phyloP scores from a whole-genome alignment of 331 rosid genomes.

The Prunus yedoensis region DNA sequence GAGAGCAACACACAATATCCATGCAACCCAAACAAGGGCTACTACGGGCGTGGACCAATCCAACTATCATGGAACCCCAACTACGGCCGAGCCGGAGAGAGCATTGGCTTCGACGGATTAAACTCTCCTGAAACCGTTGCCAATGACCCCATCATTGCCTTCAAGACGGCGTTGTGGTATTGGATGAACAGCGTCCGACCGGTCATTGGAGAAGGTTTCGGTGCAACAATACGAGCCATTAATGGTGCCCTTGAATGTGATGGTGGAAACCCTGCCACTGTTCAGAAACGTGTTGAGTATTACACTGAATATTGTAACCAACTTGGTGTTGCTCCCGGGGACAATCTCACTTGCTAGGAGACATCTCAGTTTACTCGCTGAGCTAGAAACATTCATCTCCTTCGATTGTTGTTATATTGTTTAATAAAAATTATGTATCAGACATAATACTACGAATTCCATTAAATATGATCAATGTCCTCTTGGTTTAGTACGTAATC shows the following conservation, averaged over 20 bases:
- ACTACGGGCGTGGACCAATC: constrained; percentile 81
- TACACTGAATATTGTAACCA: constrained; percentile 57
- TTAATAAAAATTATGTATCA: too few species aligned
- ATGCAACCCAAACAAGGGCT: constrained; percentile 56
- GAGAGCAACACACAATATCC: constrained; percentile 54
- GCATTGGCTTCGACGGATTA: constrained; percentile 58
- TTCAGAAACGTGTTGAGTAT: constrained; percentile 42
- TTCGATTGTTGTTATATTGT: too few species aligned
- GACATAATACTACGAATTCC: too few species aligned
- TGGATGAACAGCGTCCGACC: constrained; percentile 67
- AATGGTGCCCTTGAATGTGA: constrained; percentile 72
- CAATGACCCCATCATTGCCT: constrained; percentile 46
- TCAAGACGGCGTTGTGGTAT: constrained; percentile 79
- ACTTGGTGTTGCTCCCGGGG: constrained; percentile 60
- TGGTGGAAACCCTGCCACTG: constrained; percentile 48
- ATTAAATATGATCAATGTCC: too few species aligned
- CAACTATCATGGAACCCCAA: constrained; percentile 88
- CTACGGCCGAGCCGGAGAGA: constrained; percentile 68
- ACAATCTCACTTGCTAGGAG: constrained; percentile 54
- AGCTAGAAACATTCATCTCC: too few species aligned
- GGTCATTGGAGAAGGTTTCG: constrained; percentile 60
- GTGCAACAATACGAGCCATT: constrained; percentile 76
- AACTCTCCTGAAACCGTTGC: constrained; percentile 65
- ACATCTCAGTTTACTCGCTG: not conserved
- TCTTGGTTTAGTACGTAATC: too few species aligned